These are phyloP conservation scores for Solanum chaucha DNA, from an alignment of 257 asterid species.

Conservation along the genomic window DNA sequence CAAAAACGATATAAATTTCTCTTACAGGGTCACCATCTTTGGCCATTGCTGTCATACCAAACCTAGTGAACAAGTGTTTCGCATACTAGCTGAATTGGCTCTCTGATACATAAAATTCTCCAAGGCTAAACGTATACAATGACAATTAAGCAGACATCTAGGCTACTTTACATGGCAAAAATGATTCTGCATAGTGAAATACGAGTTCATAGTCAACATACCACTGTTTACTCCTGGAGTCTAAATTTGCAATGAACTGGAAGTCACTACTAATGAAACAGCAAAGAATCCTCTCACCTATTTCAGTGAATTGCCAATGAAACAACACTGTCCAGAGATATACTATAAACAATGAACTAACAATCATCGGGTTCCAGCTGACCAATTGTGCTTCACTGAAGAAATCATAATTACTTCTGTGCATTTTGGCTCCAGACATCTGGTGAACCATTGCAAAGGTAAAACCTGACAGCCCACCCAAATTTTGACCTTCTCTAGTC, in stretches of 20 bases:
- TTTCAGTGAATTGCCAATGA: not conserved
- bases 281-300: not conserved
- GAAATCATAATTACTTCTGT: not conserved
- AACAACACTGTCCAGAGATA: not conserved
- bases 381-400: not conserved
- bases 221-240: not conserved
- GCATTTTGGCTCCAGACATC: not conserved
- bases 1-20: not conserved
- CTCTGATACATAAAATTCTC: not conserved
- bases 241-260: not conserved
- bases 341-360: not conserved
- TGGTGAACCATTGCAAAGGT: not conserved
- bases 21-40: not conserved
- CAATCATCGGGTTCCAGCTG: not conserved
- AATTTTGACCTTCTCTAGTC: not conserved
- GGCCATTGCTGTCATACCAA: not conserved
- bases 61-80: not conserved
- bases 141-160: not conserved
- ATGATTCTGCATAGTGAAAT: not conserved
- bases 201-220: not conserved
- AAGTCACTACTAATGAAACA: not conserved
- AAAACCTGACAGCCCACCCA: not conserved
- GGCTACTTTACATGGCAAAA: not conserved
- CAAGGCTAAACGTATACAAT: not conserved
- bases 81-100: not conserved